Base-by-base conservation (phyloP, 495 filamentous ascomycete genomes). In the Viridothelium virens region DNA sequence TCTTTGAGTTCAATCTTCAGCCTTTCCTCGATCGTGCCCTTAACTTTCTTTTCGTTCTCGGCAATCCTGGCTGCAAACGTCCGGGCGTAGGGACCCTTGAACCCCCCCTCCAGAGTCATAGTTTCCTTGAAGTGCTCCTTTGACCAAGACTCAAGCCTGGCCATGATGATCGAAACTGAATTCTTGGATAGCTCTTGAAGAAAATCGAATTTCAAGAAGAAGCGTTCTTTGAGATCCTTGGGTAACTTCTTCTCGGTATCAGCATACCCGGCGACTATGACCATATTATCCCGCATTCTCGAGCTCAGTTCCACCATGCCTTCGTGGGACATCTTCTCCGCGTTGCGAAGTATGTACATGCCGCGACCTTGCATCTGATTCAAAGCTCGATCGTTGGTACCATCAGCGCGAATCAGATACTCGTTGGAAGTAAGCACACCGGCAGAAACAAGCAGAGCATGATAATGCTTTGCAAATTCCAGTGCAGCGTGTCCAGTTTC, bases 201-300 rank as follows among this genome's bases (percentile, higher is more conserved):
- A 18, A 53, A 53, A n/a, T 53, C 48, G n/a, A 53, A 53, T 14
- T 25, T 9, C 48, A 53, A 53, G 48, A 53, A 53, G 48, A 53
- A 53, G 48, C n/a, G 5, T 5, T 53, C 48, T 11, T 53, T 25
- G 48, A 53, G 18, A 14, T 18, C 9, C 48, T 53, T 53, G 5
- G 48, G 48, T 25, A 53, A 5, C 5, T 53, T 18, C 48, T 53
- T 9, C 48, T 18, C 12, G 18, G 11, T 53, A 5, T 53, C 2
- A 5, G 48, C n/a, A 53, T 18, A 53, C 11, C n/a, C 18, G 16
- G 48, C 48, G 18, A 53, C 48, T 14, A 53, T 18, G 48, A 53
- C n/a, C 5, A 53, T 53, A 5, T 18, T n/a, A 5, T 53, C 12
- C 5, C 11, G 48, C 48, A 53, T 53, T 11, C 10, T 18, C n/a